Evolutionary conservation across 495 filamentous ascomycete genomes (phyloP).

Genomic region (Xylaria curta): DNA sequence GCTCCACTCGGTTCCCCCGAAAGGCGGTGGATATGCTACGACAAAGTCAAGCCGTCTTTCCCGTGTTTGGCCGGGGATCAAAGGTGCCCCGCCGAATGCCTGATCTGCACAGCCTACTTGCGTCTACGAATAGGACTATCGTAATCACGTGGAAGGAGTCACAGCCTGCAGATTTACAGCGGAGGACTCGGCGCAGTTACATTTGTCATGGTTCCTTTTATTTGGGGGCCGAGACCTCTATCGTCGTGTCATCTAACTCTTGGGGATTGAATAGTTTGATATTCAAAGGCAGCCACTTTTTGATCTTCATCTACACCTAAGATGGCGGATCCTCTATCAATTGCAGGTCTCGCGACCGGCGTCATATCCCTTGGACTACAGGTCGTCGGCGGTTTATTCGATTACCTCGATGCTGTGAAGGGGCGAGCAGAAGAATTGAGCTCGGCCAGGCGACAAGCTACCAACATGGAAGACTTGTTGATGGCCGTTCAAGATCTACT

Average conservation of each 20-base stretch:
- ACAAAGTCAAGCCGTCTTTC: background rate
- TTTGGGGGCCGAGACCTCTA: background rate
- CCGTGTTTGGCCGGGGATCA: background rate
- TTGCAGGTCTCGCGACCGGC: slow-evolving; percentile 8
- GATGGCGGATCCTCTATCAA: slow-evolving; percentile 16
- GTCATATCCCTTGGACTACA: slow-evolving; percentile 19
- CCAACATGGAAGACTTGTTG: background rate
- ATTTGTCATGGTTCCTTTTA: background rate
- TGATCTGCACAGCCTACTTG: background rate
- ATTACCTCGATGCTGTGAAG: slow-evolving; percentile 4
- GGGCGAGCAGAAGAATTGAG: background rate
- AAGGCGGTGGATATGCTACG: background rate
- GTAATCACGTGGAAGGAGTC: background rate
- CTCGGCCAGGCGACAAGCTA: background rate
- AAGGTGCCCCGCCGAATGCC: background rate
- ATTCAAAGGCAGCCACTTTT: too few relatives aligned
- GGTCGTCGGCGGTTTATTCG: background rate
- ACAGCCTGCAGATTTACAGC: background rate
- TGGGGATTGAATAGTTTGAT: background rate
- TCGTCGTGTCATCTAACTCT: background rate
- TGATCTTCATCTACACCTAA: background rate
- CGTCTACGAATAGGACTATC: background rate
- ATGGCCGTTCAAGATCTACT: background rate
- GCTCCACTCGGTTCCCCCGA: background rate
- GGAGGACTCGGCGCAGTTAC: background rate